Base-by-base conservation (phyloP, 176 grass and related monocot species). In the Phoenix roebelenii region DNA sequence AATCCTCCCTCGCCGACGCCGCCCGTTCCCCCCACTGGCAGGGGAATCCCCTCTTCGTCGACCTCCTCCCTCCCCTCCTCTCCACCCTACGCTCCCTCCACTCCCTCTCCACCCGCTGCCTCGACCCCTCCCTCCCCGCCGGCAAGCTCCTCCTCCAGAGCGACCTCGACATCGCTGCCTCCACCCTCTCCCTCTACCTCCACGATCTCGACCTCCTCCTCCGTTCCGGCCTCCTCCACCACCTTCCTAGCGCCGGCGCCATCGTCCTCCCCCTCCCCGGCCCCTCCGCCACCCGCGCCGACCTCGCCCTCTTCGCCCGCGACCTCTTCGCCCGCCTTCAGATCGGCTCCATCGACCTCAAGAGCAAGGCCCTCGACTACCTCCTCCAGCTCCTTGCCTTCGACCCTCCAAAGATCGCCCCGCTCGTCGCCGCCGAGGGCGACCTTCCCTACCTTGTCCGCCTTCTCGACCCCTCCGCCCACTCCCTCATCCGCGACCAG, bases 241-340 rank as follows among this genome's bases (percentile, higher is more conserved):
- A 52, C 53, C 72, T 3, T 55, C 10, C 57, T 22, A 69, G 71
- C 23, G 65, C 77, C 51, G 63, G 69, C 55, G 89, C 84, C 22
- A 88, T 95, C 23, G 84, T 95, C 39, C 89, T 95, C 39, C 74
- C 79, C 24, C 71, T 82, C 7, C 89, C 89, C 5, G 52, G 71
- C 2, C 29, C 89, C 3, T 66, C 77, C 4, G 84, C 89, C 0
- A 76, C 89, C 28, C 78, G 59, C 19, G 67, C 70, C 0, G 81
- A 95, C 64, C 70, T 85, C 39, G 62, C 58, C n/a, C 77, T 95
- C 18, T 95, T 95, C 74, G 71, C 88, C 63, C 63, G 84, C 50
- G 89, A 95, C 63, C 66, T 77, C 29, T 95, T 95, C 49, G 78
- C 89, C 19, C 78, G 89, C 39, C 81, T 95, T 74, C 84, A 95